phyloP scores from a whole-genome alignment of 495 filamentous ascomycete genomes.

The Pyronema omphalodes region DNA sequence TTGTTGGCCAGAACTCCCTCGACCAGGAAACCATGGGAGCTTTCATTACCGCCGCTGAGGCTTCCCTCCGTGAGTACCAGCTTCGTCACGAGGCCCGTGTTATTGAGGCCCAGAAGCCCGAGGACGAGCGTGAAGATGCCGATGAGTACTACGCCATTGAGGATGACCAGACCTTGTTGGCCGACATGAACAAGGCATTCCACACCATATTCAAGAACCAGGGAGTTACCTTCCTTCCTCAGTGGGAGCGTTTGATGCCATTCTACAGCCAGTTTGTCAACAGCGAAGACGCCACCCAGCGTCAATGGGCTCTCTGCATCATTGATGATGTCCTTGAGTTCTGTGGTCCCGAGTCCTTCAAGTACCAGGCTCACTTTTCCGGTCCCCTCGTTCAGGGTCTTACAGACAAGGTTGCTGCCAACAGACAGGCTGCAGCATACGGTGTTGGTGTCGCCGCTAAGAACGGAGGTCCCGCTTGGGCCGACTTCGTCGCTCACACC shows the following conservation, averaged over 20 bases:
- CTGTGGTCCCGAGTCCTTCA: conserved; percentile 67
- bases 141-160: conserved; percentile 84
- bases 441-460: conserved; percentile 92
- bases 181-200: conserved; percentile 99
- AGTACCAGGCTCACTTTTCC: conserved; percentile 66
- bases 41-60: conserved; percentile 70
- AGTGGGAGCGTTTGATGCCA: conserved; percentile 65
- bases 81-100: conserved; percentile 57
- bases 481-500: conserved; percentile 53
- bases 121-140: conserved; percentile 67
- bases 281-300: conserved; percentile 71
- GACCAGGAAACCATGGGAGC: conserved; percentile 56
- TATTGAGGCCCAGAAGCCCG: conserved; percentile 56
- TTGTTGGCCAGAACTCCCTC: conserved; percentile 69
- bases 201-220: conserved; percentile 98
- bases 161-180: conserved; percentile 89
- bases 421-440: conserved; percentile 91
- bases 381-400: conserved; percentile 70
- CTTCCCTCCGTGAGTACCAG: conserved; percentile 80
- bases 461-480: conserved; percentile 69
- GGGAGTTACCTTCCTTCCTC: conserved; percentile 58
- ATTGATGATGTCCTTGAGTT: conserved; percentile 98
- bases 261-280: conserved; percentile 77
- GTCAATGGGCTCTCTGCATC: conserved; percentile 97
- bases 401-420: conserved; percentile 66